phyloP scores from a whole-genome alignment of 352 stramenopile species.

The Pythium scleroteichum region DNA sequence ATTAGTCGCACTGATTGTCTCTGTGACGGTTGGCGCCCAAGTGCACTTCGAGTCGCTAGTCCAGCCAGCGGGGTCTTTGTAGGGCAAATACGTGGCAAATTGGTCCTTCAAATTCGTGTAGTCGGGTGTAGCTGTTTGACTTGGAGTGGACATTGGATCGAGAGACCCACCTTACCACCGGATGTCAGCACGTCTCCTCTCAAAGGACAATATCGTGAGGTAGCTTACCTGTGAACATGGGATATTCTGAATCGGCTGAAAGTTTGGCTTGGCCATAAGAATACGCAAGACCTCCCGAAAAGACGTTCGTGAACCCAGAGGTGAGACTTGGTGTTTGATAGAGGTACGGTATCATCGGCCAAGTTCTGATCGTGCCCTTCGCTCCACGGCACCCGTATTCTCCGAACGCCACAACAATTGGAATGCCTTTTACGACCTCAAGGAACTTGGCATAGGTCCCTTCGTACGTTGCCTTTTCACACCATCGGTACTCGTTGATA shows the following conservation, averaged over 20 bases:
- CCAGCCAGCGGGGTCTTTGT: conserved; percentile 59
- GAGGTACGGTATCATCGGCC: conserved; percentile 81
- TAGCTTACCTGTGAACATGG: conserved; percentile 75
- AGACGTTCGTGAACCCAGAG: conserved; percentile 73
- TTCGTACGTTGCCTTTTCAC: conserved; percentile 60
- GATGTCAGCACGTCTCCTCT: not conserved
- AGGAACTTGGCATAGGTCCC: conserved; percentile 77
- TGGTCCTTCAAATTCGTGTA: conserved; percentile 75
- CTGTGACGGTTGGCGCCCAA: conserved; percentile 57
- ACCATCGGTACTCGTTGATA: conserved; percentile 91
- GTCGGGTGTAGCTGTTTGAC: conserved; percentile 56
- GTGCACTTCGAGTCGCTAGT: conserved; percentile 57
- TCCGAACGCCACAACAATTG: conserved; percentile 78
- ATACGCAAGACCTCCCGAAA: conserved; percentile 81
- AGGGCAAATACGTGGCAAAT: conserved; percentile 64
- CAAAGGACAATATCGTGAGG: not conserved
- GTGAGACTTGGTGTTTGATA: conserved; percentile 70
- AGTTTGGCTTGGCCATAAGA: conserved; percentile 87
- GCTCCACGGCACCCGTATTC: conserved; percentile 82
- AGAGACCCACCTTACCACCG: conserved; percentile 49
- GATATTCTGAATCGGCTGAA: conserved; percentile 60
- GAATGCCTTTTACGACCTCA: conserved; percentile 69
- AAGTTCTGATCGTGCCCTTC: conserved; percentile 49
- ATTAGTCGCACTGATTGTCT: conserved; percentile 62
- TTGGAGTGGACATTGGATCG: conserved; percentile 61